Percentiles rank a stretch among this genome's conserved stretches.
Evolutionary conservation across 2,329 filamentous ascomycete genomes (phyloP).

Genomic region (Pseudogymnoascus sp.): DNA sequence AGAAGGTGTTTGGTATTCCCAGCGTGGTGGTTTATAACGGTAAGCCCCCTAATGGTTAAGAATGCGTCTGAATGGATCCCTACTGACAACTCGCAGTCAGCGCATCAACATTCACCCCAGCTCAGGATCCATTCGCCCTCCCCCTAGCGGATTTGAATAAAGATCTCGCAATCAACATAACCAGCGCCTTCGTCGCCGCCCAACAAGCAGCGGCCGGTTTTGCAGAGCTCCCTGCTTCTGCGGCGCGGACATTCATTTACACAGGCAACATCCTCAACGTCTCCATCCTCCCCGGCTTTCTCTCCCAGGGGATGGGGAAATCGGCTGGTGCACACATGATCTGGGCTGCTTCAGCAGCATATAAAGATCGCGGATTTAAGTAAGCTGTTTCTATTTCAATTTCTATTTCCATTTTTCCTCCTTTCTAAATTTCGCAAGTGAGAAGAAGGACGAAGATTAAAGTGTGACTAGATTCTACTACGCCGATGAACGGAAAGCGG

Average conservation of each 20-base stretch:
- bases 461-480: conserved; percentile 46
- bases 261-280: conserved; percentile 35
- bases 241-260: conserved; percentile 35
- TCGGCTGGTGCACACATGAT: conserved; percentile 29
- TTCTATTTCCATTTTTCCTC: too few relatives aligned
- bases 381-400: too few relatives aligned
- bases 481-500: conserved; percentile 37
- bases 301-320: conserved; percentile 34
- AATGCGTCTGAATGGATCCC: too few relatives aligned
- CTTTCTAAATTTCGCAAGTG: too few relatives aligned
- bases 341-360: conserved; percentile 27
- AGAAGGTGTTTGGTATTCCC: conserved; percentile 26
- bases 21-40: conserved; percentile 38
- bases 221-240: conserved; percentile 18
- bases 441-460: too few relatives aligned
- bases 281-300: conserved; percentile 22
- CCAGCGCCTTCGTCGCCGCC: conserved; percentile 31
- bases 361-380: conserved; percentile 27
- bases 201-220: conserved; percentile 31
- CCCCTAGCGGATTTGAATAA: conserved; percentile 22
- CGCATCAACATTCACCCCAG: conserved; percentile 15
- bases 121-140: conserved; percentile 23
- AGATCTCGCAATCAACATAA: conserved; percentile 31
- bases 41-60: too few relatives aligned
- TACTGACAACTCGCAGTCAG: conserved; percentile 15